A percentile compares a stretch with the other conserved stretches of the same genome.
These are phyloP conservation scores for Macrolepiota albuminosa DNA, from an alignment of 768 basidiomycete genomes.

Conservation along the genomic window DNA sequence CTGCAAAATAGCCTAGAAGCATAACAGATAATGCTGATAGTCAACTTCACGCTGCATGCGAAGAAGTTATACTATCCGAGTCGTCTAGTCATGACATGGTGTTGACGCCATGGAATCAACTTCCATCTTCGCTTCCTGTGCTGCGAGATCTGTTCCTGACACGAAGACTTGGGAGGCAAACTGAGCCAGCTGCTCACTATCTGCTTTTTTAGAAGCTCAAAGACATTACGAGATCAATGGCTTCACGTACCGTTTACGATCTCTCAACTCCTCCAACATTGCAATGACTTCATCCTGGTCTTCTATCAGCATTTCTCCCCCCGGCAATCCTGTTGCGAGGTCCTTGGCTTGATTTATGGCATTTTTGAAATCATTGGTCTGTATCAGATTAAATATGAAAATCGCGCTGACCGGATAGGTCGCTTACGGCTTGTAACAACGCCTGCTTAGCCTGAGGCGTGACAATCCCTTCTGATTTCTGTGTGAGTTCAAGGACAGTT, in stretches of 20 bases:
- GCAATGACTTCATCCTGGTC: conserved; percentile 70
- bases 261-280: conserved; percentile 60
- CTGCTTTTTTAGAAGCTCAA: neutral
- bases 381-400: neutral
- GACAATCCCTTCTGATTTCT: conserved; percentile 46
- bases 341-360: conserved; percentile 56
- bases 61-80: neutral
- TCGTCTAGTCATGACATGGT: conserved; percentile 37
- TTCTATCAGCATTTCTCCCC: conserved; percentile 63
- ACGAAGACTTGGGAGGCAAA: conserved; percentile 43
- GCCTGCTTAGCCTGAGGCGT: conserved; percentile 61
- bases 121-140: conserved; percentile 47
- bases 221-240: neutral
- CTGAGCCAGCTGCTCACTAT: conserved; percentile 48
- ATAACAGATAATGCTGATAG: neutral
- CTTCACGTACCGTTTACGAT: conserved; percentile 52
- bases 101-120: conserved; percentile 76
- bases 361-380: conserved; percentile 74
- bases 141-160: conserved; percentile 23
- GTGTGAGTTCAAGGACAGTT: conserved; percentile 56
- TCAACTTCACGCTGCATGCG: neutral
- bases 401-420: neutral
- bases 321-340: conserved; percentile 53
- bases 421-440: conserved; percentile 54
- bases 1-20: neutral